Conservation (phyloP, 805 yeast genomes). For the Scheffersomyces amazonensis region DNA sequence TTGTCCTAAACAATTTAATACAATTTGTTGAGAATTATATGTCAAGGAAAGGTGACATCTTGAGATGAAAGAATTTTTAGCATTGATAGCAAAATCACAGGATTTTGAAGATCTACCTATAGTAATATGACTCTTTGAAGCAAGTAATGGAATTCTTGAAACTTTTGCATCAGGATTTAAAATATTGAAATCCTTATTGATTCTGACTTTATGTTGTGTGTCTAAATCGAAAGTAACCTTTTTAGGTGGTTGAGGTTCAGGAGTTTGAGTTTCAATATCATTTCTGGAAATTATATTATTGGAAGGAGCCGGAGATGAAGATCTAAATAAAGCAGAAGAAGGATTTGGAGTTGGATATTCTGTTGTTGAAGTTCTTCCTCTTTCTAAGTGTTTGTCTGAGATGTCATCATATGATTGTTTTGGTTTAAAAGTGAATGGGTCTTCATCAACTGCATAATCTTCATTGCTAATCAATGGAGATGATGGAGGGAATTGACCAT, state of each 20-base stretch:
- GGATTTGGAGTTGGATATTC: conserved; percentile 71
- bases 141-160: conserved; percentile 39
- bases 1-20: conserved; percentile 71
- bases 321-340: conserved; percentile 44
- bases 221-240: not conserved
- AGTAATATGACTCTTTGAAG: conserved; percentile 33
- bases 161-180: conserved; percentile 30
- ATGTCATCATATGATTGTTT: not conserved
- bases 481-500: conserved; percentile 49
- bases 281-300: not conserved
- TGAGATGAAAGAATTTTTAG: conserved; percentile 56
- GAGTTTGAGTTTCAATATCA: conserved; percentile 3
- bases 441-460: conserved; percentile 12
- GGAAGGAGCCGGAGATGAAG: conserved; percentile 34
- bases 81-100: conserved; percentile 49
- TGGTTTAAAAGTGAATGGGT: conserved; percentile 4
- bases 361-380: conserved; percentile 6
- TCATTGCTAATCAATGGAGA: conserved; percentile 41
- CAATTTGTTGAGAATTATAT: conserved; percentile 42
- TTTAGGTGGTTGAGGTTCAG: conserved; percentile 1
- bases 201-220: conserved; percentile 9
- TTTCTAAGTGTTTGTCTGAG: too few relatives aligned
- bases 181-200: conserved; percentile 33
- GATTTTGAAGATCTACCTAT: conserved; percentile 70
- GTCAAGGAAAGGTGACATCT: conserved; percentile 60